Base-by-base conservation (phyloP, 257 asterid genomes). In the Capsicum chinense region DNA sequence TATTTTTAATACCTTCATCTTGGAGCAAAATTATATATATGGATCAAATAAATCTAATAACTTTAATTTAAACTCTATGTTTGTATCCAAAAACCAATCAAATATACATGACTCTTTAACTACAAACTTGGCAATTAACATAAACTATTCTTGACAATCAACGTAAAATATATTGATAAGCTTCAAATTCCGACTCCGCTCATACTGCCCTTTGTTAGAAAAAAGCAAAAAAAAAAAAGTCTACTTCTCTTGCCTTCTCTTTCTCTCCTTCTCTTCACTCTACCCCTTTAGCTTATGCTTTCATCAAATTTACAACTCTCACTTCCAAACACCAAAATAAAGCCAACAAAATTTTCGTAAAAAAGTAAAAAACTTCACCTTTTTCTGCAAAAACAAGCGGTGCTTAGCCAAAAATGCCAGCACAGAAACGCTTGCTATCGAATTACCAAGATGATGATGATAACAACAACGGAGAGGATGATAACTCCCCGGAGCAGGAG, bases 361-460 rank as follows among this genome's bases (percentile, higher is more conserved):
- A 9, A 9, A 52, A 48, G 47, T 19, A 14, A 12, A 17, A 5
- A 47, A 8, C 9, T 47, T 44, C 26, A 5, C 79, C 37, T 44
- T 71, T 70, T 17, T 71, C 79, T 71, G 37, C 44, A 39, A 39
- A 39, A 39, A 39, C 44, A 39, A 73, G 64, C 64, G 82, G 81
- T 74, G 62, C 21, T 15, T 13, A 33, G 39, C 9, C 7, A 13
- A 79, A 84, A 83, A 88, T 88, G 91, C 85, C 91, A 52, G 86
- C 85, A 16, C 85, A 83, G 44, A 88, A 79, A 62, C 86, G 88
- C 7, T 56, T 68, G 52, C 52, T 85, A 6, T 84, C 90, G 37
- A 85, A 79, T 83, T 83, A 26, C 63, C 86, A 79, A 7, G 81
- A 64, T 73, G 83, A 78, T 35, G 19, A 9, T 56, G 3, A 26